Evolutionary conservation across 441 rosid genomes (phyloP).

Genomic region (Manihot esculenta): DNA sequence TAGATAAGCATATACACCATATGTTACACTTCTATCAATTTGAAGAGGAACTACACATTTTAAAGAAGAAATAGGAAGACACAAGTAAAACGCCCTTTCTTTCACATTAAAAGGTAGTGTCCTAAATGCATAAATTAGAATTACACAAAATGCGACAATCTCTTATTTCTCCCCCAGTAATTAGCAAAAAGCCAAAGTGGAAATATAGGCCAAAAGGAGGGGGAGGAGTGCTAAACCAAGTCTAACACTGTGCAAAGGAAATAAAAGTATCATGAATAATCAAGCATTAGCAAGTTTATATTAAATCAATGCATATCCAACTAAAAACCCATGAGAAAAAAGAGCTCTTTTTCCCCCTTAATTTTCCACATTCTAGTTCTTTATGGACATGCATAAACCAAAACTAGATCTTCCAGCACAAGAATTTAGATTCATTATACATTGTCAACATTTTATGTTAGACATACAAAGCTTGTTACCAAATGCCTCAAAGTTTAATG

Average conservation of each 20-base stretch:
- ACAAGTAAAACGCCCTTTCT: neutral
- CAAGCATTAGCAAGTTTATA: neutral
- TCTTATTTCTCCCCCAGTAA: neutral
- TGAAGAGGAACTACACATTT: neutral
- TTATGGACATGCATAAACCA: neutral
- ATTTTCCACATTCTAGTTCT: neutral
- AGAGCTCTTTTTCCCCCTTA: neutral
- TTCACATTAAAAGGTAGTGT: neutral
- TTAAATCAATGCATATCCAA: neutral
- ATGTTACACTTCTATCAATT: neutral
- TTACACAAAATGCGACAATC: neutral
- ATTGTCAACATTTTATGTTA: neutral
- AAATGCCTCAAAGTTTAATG: conserved; percentile 6
- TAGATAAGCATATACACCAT: neutral
- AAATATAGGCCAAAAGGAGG: neutral
- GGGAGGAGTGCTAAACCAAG: neutral
- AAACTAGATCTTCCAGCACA: neutral
- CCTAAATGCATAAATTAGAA: neutral
- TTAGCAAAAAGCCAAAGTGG: neutral
- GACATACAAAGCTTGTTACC: conserved; percentile 3
- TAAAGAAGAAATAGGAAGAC: neutral
- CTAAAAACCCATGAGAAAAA: neutral
- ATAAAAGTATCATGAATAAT: neutral
- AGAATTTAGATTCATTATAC: neutral
- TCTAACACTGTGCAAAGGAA: neutral